Evolutionary conservation across 2,329 filamentous ascomycete species (phyloP).

Genomic region (Penicillium sp.): DNA sequence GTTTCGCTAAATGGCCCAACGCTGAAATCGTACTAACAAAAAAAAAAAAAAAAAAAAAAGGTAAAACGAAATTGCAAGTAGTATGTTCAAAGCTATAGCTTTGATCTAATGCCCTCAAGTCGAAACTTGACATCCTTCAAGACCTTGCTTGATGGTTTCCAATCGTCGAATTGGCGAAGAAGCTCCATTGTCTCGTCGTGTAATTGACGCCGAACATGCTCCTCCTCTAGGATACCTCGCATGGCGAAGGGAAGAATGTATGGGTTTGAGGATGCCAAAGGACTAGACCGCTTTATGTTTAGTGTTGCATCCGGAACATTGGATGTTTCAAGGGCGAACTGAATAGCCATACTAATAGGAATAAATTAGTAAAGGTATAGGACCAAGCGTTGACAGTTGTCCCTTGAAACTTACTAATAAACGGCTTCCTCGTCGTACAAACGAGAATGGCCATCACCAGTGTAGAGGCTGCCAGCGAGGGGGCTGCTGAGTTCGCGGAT

Average conservation of each 20-base stretch:
- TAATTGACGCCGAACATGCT: conserved; percentile 82
- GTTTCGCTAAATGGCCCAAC: conserved; percentile 10
- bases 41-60: conserved; percentile 1
- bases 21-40: conserved; percentile 5
- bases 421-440: conserved; percentile 89
- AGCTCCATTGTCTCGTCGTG: conserved; percentile 76
- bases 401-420: conserved; percentile 64
- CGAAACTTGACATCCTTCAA: conserved; percentile 96
- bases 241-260: conserved; percentile 96
- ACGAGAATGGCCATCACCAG: conserved; percentile 89
- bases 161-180: conserved; percentile 87
- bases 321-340: conserved; percentile 75
- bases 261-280: conserved; percentile 65
- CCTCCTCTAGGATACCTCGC: conserved; percentile 88
- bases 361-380: conserved; percentile 26
- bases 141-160: conserved; percentile 88
- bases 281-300: conserved; percentile 56
- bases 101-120: conserved; percentile 87
- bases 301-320: conserved; percentile 54
- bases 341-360: conserved; percentile 61
- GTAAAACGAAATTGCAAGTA: background rate
- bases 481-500: conserved; percentile 87
- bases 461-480: conserved; percentile 87
- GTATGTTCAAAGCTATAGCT: conserved; percentile 56
- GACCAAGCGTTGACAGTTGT: conserved; percentile 44